Evolutionary conservation across 2,329 filamentous ascomycete species (phyloP).

Genomic region (Neofusicoccum laricinum): DNA sequence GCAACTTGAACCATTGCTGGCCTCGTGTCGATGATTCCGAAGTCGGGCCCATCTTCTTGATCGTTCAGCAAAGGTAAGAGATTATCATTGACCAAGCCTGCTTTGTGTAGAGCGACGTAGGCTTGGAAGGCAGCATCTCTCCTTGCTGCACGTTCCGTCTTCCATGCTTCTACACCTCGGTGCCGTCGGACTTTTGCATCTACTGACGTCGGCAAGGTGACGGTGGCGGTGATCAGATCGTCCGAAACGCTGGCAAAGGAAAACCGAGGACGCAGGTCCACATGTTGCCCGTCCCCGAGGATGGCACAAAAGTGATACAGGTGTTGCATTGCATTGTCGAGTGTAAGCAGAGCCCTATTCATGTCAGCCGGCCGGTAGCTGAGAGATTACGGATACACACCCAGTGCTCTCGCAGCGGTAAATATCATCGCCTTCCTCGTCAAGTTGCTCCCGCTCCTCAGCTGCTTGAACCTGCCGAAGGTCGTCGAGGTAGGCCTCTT

Average conservation of each 20-base stretch:
- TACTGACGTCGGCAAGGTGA: slow-evolving; percentile 69
- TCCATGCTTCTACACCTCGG: slow-evolving; percentile 58
- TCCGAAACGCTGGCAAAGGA: slow-evolving; percentile 45
- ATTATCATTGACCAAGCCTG: slow-evolving; percentile 73
- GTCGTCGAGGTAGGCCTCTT: slow-evolving; percentile 64
- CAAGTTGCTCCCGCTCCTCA: slow-evolving; percentile 44
- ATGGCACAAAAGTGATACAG: slow-evolving; percentile 77
- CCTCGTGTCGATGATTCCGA: slow-evolving; percentile 21
- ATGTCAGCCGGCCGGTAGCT: neutral
- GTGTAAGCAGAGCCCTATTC: slow-evolving; percentile 63
- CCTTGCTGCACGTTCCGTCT: slow-evolving; percentile 66
- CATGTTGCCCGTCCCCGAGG: slow-evolving; percentile 57
- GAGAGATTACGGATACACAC: slow-evolving; percentile 21
- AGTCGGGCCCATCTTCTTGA: neutral
- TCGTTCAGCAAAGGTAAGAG: slow-evolving; percentile 57
- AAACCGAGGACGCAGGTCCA: slow-evolving; percentile 68
- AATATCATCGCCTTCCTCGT: slow-evolving; percentile 40
- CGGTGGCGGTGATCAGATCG: slow-evolving; percentile 52
- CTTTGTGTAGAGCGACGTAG: slow-evolving; percentile 66
- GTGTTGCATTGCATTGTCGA: slow-evolving; percentile 72
- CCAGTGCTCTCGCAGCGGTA: slow-evolving; percentile 26
- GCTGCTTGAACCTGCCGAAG: slow-evolving; percentile 50
- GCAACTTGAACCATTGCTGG: slow-evolving; percentile 27
- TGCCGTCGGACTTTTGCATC: slow-evolving; percentile 58
- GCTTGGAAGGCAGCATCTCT: slow-evolving; percentile 84